A percentile compares a stretch with the other conserved stretches of the same genome.
Conservation (phyloP, 164 flowering plant species). For the Chimonanthus salicifolius region DNA sequence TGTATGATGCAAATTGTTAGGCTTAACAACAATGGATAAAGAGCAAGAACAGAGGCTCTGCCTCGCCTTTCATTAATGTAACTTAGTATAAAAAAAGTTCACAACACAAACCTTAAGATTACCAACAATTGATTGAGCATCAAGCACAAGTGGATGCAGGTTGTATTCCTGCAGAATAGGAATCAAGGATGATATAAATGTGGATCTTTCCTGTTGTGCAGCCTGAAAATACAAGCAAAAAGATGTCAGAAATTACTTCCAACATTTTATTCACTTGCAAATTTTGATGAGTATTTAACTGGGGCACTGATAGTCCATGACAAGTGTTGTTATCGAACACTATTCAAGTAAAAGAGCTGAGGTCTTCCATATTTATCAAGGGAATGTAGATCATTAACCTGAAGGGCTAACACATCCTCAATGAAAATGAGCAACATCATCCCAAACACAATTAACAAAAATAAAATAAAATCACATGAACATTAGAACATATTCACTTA, state of each 20-base stretch:
- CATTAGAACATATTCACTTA: too few species aligned
- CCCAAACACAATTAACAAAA: too few species aligned
- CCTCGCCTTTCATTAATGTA: neutral
- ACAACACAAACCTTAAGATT: constrained; percentile 66
- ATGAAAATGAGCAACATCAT: too few species aligned
- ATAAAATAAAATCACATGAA: too few species aligned
- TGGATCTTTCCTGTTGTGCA: constrained; percentile 87
- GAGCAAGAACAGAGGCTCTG: neutral
- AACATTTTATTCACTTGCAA: neutral
- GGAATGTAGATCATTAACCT: too few species aligned
- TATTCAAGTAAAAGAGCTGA: neutral
- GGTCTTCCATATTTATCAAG: too few species aligned
- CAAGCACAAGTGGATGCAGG: constrained; percentile 76
- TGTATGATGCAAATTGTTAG: neutral
- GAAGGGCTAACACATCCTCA: too few species aligned
- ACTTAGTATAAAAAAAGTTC: neutral
- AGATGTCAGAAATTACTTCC: neutral
- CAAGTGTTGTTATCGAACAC: neutral
- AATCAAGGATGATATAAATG: constrained; percentile 69
- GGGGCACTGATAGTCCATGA: neutral
- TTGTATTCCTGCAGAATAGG: constrained; percentile 89
- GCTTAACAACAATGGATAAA: neutral
- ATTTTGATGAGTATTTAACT: neutral
- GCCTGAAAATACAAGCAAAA: constrained; percentile 46
- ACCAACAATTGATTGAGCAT: constrained; percentile 93